A percentile compares a stretch with the other conserved stretches of the same genome.
Evolutionary conservation across 2,329 filamentous ascomycete species (phyloP).

Genomic region (Cucurbitaria berberidis): DNA sequence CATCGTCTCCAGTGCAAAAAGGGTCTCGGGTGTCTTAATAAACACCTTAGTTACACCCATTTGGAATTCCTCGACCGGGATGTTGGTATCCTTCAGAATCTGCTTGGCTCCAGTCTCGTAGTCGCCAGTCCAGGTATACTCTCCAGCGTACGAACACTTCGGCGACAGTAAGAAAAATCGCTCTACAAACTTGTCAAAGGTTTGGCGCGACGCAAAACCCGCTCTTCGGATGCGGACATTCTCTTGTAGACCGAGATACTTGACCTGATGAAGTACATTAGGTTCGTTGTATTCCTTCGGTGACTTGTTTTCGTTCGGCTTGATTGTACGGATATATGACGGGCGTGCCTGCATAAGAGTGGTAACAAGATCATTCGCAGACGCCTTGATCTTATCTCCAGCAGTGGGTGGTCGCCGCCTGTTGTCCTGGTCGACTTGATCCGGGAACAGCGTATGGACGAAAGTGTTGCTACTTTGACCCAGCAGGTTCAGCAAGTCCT

Average conservation of each 20-base stretch:
- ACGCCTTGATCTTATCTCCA: constrained; percentile 93
- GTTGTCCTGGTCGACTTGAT: constrained; percentile 95
- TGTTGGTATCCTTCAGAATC: constrained; percentile 95
- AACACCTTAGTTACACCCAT: constrained; percentile 97
- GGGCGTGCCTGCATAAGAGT: constrained; percentile 97
- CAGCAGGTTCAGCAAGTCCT: constrained; percentile 89
- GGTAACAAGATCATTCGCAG: constrained; percentile 91
- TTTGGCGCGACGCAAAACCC: constrained; percentile 95
- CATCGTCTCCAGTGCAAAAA: constrained; percentile 98
- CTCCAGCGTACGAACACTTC: constrained; percentile 92
- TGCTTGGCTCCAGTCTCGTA: constrained; percentile 86
- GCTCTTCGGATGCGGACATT: constrained; percentile 97
- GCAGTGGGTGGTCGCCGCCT: constrained; percentile 91
- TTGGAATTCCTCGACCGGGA: constrained; percentile 94
- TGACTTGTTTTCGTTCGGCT: constrained; percentile 99
- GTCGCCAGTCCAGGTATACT: constrained; percentile 94
- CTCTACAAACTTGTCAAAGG: constrained; percentile 97
- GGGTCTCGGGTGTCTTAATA: constrained; percentile 95
- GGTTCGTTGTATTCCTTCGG: constrained; percentile 87
- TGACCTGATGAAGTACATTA: constrained; percentile 97
- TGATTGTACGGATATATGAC: constrained; percentile 98
- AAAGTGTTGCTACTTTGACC: constrained; percentile 84
- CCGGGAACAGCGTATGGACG: constrained; percentile 85
- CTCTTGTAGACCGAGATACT: constrained; percentile 98
- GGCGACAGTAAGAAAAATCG: constrained; percentile 95